A percentile compares a stretch with the other conserved stretches of the same genome.
phyloP scores from a whole-genome alignment of 1,284 basidiomycete species.

The Sphaerobolus stellatus region DNA sequence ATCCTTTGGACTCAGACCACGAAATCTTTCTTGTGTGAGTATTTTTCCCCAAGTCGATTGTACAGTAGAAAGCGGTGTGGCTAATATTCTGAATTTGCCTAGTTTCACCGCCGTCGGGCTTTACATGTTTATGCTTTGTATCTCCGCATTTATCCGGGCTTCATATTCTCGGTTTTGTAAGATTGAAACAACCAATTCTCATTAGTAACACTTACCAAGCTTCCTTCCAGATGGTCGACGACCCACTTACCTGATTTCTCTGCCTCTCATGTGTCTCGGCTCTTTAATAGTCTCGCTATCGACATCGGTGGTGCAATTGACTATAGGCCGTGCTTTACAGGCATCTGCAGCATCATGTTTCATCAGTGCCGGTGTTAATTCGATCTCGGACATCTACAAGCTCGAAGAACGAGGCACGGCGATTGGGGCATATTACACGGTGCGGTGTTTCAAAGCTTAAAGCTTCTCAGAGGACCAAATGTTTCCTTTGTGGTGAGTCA shows the following conservation, averaged over 20 bases:
- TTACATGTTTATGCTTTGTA: slow-evolving; percentile 42
- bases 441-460: slow-evolving; percentile 43
- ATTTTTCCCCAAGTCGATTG: too few relatives aligned
- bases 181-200: slow-evolving; percentile 15
- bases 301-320: slow-evolving; percentile 33
- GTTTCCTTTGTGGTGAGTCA: slow-evolving; percentile 14
- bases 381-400: slow-evolving; percentile 63
- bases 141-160: slow-evolving; percentile 51
- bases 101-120: slow-evolving; percentile 35
- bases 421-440: slow-evolving; percentile 61
- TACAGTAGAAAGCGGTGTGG: too few relatives aligned
- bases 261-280: slow-evolving; percentile 60
- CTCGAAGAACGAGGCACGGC: slow-evolving; percentile 60
- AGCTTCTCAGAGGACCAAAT: slow-evolving; percentile 29
- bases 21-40: too few relatives aligned
- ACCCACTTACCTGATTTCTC: slow-evolving; percentile 55
- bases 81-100: neutral
- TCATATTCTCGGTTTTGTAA: slow-evolving; percentile 53
- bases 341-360: slow-evolving; percentile 57
- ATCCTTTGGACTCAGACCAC: too few relatives aligned
- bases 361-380: slow-evolving; percentile 57
- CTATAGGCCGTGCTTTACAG: slow-evolving; percentile 58
- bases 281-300: slow-evolving; percentile 60
- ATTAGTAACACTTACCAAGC: slow-evolving; percentile 5
- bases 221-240: slow-evolving; percentile 53